Evolutionary conservation across 1,284 basidiomycete species (phyloP).

Genomic region (Exobasidium rhododendri): DNA sequence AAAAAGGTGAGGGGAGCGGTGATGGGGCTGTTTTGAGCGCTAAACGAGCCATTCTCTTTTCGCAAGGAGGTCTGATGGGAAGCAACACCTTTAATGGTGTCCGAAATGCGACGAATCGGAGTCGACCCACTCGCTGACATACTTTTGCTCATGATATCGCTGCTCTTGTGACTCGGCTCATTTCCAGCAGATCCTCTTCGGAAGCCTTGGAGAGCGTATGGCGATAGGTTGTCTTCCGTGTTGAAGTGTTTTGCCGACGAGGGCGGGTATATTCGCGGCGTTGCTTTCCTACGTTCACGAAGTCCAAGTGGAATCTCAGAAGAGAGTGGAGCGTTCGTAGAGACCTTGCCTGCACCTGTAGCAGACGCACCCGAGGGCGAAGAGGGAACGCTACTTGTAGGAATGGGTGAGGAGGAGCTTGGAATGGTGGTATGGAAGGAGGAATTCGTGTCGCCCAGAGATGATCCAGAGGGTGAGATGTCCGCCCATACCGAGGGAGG

Average conservation of each 20-base stretch:
- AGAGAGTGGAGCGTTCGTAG: background rate
- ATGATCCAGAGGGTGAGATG: slow-evolving; percentile 8
- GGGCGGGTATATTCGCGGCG: slow-evolving; percentile 40
- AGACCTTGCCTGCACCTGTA: slow-evolving; percentile 4
- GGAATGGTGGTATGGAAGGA: slow-evolving; percentile 26
- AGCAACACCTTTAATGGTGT: background rate
- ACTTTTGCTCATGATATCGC: background rate
- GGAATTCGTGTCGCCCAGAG: slow-evolving; percentile 29
- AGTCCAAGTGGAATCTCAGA: slow-evolving; percentile 17
- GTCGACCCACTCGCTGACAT: background rate
- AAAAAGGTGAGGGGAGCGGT: background rate
- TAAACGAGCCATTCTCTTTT: background rate
- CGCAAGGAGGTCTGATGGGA: background rate
- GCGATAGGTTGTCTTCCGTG: slow-evolving; percentile 5
- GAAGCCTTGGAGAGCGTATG: slow-evolving; percentile 7
- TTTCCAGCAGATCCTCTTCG: background rate
- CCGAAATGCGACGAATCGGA: background rate
- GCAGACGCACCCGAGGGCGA: background rate
- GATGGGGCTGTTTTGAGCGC: background rate
- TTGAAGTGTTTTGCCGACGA: slow-evolving; percentile 20
- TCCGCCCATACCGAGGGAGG: slow-evolving; percentile 1
- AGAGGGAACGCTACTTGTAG: background rate
- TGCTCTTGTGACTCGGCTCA: background rate
- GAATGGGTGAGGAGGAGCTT: background rate
- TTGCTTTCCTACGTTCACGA: slow-evolving; percentile 33